Evolutionary conservation across 352 stramenopile species (phyloP).

Genomic region (Globisporangium radiosum): DNA sequence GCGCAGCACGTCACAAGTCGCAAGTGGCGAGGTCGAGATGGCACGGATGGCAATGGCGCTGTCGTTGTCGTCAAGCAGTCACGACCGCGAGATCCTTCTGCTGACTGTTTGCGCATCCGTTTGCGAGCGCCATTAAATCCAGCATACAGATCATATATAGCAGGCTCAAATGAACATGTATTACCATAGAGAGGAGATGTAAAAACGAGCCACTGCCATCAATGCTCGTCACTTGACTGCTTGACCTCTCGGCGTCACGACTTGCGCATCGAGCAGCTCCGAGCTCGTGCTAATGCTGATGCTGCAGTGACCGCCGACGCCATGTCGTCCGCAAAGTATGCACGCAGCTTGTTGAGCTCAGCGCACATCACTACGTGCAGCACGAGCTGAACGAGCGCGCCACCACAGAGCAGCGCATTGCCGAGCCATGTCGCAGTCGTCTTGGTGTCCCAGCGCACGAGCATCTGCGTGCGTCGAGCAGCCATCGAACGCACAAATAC

Average conservation of each 20-base stretch:
- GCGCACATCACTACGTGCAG: constrained; percentile 28
- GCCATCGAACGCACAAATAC: constrained; percentile 15
- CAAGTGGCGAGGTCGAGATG: neutral
- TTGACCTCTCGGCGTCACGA: too few species aligned
- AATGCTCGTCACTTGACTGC: too few species aligned
- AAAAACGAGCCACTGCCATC: too few species aligned
- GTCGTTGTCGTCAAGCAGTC: neutral
- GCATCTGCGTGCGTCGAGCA: constrained; percentile 22
- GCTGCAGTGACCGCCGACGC: too few species aligned
- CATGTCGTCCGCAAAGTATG: neutral
- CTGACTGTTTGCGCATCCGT: constrained; percentile 1
- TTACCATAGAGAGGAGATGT: neutral
- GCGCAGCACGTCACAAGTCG: neutral
- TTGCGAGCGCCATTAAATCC: neutral
- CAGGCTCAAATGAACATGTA: neutral
- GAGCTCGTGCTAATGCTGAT: constrained; percentile 1
- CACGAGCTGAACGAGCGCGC: constrained; percentile 23
- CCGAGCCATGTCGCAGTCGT: constrained; percentile 38
- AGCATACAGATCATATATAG: neutral
- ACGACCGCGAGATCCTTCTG: constrained; percentile 14
- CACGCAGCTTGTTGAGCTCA: constrained; percentile 19
- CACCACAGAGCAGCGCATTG: constrained; percentile 38
- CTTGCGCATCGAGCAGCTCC: too few species aligned
- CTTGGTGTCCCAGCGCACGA: constrained; percentile 61
- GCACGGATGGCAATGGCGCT: neutral